phyloP scores from a whole-genome alignment of 1,284 basidiomycete species.

The Leccinum angustisporum region DNA sequence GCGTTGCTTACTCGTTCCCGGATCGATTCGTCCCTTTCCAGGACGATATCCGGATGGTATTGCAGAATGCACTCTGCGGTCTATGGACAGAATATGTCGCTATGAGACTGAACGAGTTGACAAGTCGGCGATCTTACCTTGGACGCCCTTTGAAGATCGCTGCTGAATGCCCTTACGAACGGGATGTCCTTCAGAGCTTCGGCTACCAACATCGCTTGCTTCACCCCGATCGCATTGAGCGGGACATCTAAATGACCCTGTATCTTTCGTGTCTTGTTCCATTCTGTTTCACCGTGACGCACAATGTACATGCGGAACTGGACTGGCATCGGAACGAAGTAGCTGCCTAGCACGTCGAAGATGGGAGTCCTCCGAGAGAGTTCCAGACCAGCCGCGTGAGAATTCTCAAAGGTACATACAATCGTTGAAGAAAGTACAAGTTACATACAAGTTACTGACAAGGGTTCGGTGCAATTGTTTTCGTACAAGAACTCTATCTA shows the following conservation, averaged over 20 bases:
- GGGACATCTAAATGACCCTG: constrained; percentile 71
- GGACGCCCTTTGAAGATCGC: constrained; percentile 62
- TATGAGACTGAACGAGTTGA: neutral
- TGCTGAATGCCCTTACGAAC: constrained; percentile 59
- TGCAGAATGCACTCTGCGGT: constrained; percentile 64
- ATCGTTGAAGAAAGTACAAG: neutral
- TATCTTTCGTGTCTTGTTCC: constrained; percentile 58
- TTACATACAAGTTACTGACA: neutral
- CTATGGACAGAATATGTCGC: constrained; percentile 35
- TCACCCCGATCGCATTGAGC: constrained; percentile 57
- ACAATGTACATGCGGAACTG: constrained; percentile 57
- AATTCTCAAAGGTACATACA: neutral
- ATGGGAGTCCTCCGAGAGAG: neutral
- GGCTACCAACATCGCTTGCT: constrained; percentile 57
- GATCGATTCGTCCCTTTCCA: constrained; percentile 47
- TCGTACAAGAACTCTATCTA: neutral
- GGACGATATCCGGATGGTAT: constrained; percentile 44
- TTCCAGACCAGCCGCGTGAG: neutral
- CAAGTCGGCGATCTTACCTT: constrained; percentile 42
- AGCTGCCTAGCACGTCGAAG: neutral
- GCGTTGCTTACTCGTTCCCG: constrained; percentile 57
- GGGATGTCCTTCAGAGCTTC: constrained; percentile 48
- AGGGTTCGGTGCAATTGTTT: neutral
- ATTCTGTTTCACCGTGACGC: constrained; percentile 74
- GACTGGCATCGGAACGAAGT: constrained; percentile 20